Percentiles rank a stretch among this genome's conserved stretches.
phyloP scores from a whole-genome alignment of 1,284 basidiomycete genomes.

The Trichosporon sp. region DNA sequence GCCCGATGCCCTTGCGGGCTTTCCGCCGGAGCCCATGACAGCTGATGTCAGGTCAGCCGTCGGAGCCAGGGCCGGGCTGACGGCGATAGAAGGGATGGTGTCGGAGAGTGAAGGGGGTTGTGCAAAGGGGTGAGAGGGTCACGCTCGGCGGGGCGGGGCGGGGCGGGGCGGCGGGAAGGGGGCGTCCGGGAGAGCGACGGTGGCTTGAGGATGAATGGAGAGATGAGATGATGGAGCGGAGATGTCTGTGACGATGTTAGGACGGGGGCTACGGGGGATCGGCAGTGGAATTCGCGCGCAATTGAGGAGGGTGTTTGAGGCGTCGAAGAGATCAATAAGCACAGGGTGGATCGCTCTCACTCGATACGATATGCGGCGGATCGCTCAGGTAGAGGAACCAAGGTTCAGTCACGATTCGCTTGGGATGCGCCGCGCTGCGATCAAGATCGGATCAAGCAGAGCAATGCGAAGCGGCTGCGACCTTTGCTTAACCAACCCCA shows the following conservation, averaged over 20 bases:
- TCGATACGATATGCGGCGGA: neutral
- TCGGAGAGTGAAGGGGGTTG: no score
- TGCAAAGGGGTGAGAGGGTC: no score
- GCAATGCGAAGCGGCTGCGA: no score
- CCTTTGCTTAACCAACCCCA: no score
- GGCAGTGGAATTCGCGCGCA: neutral
- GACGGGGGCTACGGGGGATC: neutral
- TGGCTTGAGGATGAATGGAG: neutral
- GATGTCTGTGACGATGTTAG: neutral
- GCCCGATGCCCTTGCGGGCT: constrained; percentile 10
- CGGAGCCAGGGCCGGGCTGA: constrained; percentile 6
- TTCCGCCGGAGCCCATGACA: constrained; percentile 18
- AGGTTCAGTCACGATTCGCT: no score
- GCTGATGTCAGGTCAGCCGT: constrained; percentile 8
- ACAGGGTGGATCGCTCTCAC: neutral
- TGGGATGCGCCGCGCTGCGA: no score
- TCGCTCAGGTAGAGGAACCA: neutral
- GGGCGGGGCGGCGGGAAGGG: no score
- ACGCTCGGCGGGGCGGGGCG: no score
- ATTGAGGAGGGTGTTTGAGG: constrained; percentile 6
- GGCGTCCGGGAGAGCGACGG: neutral
- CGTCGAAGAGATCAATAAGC: constrained; percentile 11
- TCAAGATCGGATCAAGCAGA: neutral
- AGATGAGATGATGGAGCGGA: neutral
- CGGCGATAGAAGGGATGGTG: neutral